A percentile compares a stretch with the other conserved stretches of the same genome.
Evolutionary conservation across 2,329 filamentous ascomycete genomes (phyloP).

Genomic region (Mycocentrospora acerina): DNA sequence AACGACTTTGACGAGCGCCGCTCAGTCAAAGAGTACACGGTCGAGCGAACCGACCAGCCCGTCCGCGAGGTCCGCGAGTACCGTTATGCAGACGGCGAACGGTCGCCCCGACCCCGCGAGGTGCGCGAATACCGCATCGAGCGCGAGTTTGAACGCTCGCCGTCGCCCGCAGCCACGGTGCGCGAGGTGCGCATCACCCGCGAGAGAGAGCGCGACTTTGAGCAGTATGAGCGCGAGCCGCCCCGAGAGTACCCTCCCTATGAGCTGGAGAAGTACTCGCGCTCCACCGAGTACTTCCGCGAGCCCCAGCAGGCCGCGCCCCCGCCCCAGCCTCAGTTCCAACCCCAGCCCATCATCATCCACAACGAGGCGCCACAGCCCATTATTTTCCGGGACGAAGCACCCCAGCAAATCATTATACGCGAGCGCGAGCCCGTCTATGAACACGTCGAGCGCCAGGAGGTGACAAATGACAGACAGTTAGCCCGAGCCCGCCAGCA

Average conservation of each 20-base stretch:
- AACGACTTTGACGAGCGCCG: conserved; percentile 37
- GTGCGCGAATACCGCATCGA: conserved; percentile 55
- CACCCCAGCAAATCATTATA: conserved; percentile 51
- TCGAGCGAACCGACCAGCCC: conserved; percentile 37
- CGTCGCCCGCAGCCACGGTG: conserved; percentile 48
- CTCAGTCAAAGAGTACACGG: conserved; percentile 38
- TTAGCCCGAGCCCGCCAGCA: conserved; percentile 45
- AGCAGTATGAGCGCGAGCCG: conserved; percentile 10
- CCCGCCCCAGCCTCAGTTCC: conserved; percentile 15
- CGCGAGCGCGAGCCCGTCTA: conserved; percentile 58
- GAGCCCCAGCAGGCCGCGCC: conserved; percentile 28
- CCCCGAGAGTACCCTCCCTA: conserved; percentile 30
- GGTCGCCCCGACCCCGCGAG: conserved; percentile 49
- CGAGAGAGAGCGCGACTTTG: conserved; percentile 37
- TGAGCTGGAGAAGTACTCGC: conserved; percentile 54
- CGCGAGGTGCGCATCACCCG: conserved; percentile 36
- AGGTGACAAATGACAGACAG: conserved; percentile 52
- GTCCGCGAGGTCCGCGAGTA: conserved; percentile 41
- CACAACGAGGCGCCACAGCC: conserved; percentile 52
- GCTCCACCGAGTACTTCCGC: conserved; percentile 55
- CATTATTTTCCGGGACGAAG: conserved; percentile 58
- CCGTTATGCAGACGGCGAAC: conserved; percentile 40
- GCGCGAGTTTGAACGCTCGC: conserved; percentile 52
- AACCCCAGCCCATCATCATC: conserved; percentile 50
- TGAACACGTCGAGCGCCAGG: conserved; percentile 60